Evolutionary conservation across 306 rosid genomes (phyloP).

Genomic region (Aeschynomene evenia): DNA sequence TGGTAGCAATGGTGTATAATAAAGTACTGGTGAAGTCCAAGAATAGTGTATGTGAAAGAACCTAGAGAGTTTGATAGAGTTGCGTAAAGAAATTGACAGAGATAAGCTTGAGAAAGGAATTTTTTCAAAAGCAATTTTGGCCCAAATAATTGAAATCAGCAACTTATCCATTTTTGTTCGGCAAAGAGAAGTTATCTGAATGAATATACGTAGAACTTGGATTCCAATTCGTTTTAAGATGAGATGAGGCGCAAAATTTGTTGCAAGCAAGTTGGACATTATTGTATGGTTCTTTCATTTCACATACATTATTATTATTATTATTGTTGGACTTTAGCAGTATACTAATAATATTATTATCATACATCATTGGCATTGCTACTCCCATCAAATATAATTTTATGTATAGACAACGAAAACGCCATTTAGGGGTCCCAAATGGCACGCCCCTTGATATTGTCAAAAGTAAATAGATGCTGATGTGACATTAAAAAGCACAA

Average conservation of each 20-base stretch:
- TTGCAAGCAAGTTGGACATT: background rate
- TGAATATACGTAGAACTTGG: no score
- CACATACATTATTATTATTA: background rate
- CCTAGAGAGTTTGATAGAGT: background rate
- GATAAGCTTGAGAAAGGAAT: no score
- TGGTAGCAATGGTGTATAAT: no score
- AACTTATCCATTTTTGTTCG: no score
- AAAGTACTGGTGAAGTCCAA: no score
- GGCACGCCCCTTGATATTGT: slow-evolving; percentile 20
- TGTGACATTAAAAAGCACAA: background rate
- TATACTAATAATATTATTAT: no score
- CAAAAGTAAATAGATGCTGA: slow-evolving; percentile 27
- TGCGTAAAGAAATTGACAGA: background rate
- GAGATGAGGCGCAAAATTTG: background rate
- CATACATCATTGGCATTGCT: no score
- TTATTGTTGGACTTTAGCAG: slow-evolving; percentile 5
- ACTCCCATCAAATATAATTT: no score
- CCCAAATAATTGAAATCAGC: background rate
- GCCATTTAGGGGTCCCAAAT: slow-evolving; percentile 6
- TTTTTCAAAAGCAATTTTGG: background rate
- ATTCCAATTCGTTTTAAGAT: slow-evolving; percentile 3
- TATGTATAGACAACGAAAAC: slow-evolving; percentile 14
- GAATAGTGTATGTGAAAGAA: no score
- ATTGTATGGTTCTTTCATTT: background rate
- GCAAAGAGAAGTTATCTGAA: no score